phyloP scores from a whole-genome alignment of 2,329 filamentous ascomycete species.

The Beauveria scarabaeidicola region DNA sequence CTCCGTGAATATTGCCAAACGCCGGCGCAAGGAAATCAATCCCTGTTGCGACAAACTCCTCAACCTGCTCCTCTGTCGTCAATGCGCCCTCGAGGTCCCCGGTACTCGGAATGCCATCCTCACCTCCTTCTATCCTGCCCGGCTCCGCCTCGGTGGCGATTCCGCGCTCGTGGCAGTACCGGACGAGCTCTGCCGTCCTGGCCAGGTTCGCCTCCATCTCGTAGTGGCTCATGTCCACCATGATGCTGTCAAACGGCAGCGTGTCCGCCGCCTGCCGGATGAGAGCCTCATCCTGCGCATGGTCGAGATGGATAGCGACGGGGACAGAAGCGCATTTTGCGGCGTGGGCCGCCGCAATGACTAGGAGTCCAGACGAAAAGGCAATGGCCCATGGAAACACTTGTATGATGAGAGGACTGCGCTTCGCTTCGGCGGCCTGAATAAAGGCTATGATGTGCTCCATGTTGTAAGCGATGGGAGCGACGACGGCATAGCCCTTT shows the following conservation, averaged over 20 bases:
- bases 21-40: slow-evolving; percentile 70
- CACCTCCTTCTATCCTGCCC: slow-evolving; percentile 53
- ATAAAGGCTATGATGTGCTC: slow-evolving; percentile 62
- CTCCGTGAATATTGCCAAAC: slow-evolving; percentile 69
- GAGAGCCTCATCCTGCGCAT: slow-evolving; percentile 52
- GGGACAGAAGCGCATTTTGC: slow-evolving; percentile 47
- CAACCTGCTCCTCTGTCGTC: slow-evolving; percentile 60
- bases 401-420: slow-evolving; percentile 58
- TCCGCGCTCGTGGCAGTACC: slow-evolving; percentile 52
- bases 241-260: slow-evolving; percentile 59
- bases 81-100: slow-evolving; percentile 38
- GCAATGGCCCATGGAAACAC: slow-evolving; percentile 65
- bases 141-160: slow-evolving; percentile 64
- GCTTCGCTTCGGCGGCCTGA: slow-evolving; percentile 57
- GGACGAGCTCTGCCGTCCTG: slow-evolving; percentile 51
- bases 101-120: slow-evolving; percentile 63
- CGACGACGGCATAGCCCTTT: slow-evolving; percentile 43
- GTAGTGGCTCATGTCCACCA: slow-evolving; percentile 71
- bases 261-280: slow-evolving; percentile 48
- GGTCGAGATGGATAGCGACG: slow-evolving; percentile 56
- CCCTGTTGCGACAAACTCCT: slow-evolving; percentile 61
- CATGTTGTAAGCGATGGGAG: slow-evolving; percentile 56
- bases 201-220: slow-evolving; percentile 61
- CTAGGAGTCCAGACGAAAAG: slow-evolving; percentile 47
- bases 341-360: slow-evolving; percentile 47